Conservation (phyloP, 441 rosid species). For the Euphorbia celastroides region DNA sequence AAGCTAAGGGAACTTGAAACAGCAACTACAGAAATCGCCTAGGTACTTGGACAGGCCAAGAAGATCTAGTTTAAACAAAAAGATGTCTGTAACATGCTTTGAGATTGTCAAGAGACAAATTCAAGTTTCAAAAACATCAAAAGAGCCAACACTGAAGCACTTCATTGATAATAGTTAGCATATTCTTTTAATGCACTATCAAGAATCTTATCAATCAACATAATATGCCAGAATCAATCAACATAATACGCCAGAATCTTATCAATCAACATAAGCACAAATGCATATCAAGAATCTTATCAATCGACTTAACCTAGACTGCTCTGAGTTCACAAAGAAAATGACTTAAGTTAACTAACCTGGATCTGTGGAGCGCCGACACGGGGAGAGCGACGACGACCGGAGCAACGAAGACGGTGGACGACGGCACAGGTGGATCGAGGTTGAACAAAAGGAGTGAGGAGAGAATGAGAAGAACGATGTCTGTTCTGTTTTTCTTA, state of each 20-base stretch:
- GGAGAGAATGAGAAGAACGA: no score
- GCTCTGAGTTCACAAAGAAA: no score
- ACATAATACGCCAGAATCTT: not conserved
- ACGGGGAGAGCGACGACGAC: no score
- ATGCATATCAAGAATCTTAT: not conserved
- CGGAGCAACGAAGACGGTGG: no score
- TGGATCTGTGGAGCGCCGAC: no score
- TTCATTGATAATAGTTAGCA: not conserved
- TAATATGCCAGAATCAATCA: not conserved
- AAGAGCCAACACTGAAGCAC: not conserved
- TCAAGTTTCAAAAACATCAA: not conserved
- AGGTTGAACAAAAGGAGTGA: no score
- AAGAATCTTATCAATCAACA: no score
- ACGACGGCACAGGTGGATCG: no score
- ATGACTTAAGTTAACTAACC: no score
- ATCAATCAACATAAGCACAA: not conserved
- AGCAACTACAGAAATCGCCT: not conserved
- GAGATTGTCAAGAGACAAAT: not conserved
- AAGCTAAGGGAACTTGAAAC: not conserved
- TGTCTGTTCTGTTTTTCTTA: no score
- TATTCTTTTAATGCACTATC: not conserved
- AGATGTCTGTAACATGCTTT: not conserved
- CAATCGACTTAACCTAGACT: no score
- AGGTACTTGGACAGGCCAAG: not conserved
- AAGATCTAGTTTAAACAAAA: not conserved